Base-by-base conservation (phyloP, 306 rosid species). In the Luffa aegyptiaca region DNA sequence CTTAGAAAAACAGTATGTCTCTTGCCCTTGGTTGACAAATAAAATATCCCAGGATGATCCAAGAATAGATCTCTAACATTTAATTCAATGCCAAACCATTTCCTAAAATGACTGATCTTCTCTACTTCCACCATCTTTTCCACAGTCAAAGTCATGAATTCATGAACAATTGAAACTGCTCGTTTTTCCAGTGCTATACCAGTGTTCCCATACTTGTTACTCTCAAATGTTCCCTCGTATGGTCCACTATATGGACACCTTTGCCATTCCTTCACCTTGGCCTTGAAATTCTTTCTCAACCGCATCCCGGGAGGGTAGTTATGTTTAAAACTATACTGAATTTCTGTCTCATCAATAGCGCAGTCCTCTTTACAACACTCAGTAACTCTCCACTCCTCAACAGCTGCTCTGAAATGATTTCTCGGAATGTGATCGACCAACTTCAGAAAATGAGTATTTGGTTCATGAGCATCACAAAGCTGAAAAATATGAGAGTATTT, bases 71-170 rank as follows among this genome's bases (percentile, higher is more conserved):
- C 96, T 85, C 97, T 87, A 77, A 90, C 56, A 79, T 93, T 93
- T 26, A 93, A 86, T 37, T 89, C 92, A 81, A 93, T 87, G 48
- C 93, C 96, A 78, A 84, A 84, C 84, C 80, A 81, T 81, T 87
- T 84, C 86, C 90, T 80, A 73, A 84, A 87, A 75, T 82, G 88
- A 73, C 86, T 87, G 51, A 87, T 87, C 79, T 90, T 95, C 86
- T 93, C 97, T 77, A 95, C 97, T 82, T 95, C 99, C 83, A 95
- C 89, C 93, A 86, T 91, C 88, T 88, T 93, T 89, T 95, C 99
- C 82, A 91, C 97, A 2, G 97, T 93, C 87, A 91, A 86, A 83
- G 90, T 89, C 86, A 95, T 81, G 84, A 95, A 95, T 82, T 93
- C 97, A 5, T 95, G 99, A 85, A 90, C 92, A 64, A 91, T 81